Base-by-base conservation (phyloP, 495 filamentous ascomycete species). In the Penicillium taxi region DNA sequence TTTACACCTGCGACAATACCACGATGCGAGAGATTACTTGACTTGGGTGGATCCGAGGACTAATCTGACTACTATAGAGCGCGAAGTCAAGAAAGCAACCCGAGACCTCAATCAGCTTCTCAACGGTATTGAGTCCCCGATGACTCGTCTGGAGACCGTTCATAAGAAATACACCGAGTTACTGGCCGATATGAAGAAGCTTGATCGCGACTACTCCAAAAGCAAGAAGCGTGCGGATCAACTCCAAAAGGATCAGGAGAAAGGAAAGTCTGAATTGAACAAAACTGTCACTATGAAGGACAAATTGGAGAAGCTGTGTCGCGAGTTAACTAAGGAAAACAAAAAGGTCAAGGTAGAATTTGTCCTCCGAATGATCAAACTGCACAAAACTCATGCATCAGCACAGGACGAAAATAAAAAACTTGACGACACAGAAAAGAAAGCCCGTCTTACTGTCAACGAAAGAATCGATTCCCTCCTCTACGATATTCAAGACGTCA, bases 231-330 rank as follows among this genome's bases (percentile, higher is more conserved):
- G 87, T 6, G 86, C 82, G 11, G 91, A 98, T 61, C 83, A 87
- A 50, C 58, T 96, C 39, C 91, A 98, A 63, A 96, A 96, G 58
- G 91, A 98, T 45, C 93, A 93, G 57, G 91, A 98, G 59, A 80
- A 84, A 43, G 77, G 78, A 13, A 78, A 84, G 44, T 81, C 80
- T 24, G 91, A 98, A 58, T 70, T 94, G 35, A 89, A 74, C 59
- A 93, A 91, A 59, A 88, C 84, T 14, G 76, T 82, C 6, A 78
- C 78, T 8, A 78, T 95, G 53, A 94, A 89, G 57, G 85, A 94
- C 44, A 96, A 96, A 60, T 66, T 96, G 25, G 93, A 96, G 56
- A 96, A 95, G 52, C 67, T 96, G 26, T 94, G 87, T 46, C 69
- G 91, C 21, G 90, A 96, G 51, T 67, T 96, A 22, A 87, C 89